Evolutionary conservation across 2,329 filamentous ascomycete species (phyloP), one percentile per base, ranked within the genome.

Genomic region (Zymoseptoria crescenta): DNA sequence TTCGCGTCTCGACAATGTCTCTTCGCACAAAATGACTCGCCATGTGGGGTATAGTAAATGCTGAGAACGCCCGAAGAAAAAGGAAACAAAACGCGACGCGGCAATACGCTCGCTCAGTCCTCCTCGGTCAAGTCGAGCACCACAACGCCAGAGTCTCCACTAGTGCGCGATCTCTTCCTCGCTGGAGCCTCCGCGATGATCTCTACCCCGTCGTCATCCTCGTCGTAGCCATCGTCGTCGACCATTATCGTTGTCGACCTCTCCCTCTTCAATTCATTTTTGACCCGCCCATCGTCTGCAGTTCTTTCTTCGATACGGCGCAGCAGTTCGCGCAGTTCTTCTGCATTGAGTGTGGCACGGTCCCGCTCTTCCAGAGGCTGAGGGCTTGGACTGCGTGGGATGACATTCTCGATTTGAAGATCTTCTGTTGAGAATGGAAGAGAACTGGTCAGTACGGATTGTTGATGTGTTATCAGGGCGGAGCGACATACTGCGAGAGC

Each of bases 391-490:
- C 55, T 62, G 4, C 68, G 63, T 5, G 60, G 57, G 30, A 71
- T 64, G 55, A 70, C 61, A 45, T 64, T 62, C 56, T 70, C 69
- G 51, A 68, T 63, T 45, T 69, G 64, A 1, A 71, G 67, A 24
- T 70, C 69, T 20, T 55, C 67, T 70, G 29, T 57, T 29, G 57
- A 30, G 21, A 30, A 8, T 8, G 8, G 8, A 30, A 24, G 4
- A 24, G 4, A 4, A 24, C 8, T 9, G 2, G 52, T 62, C 27
- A 60, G 59, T 20, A 20, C n/a, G n/a, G n/a, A n/a, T n/a, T n/a
- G n/a, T n/a, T n/a, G n/a, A n/a, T n/a, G n/a, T n/a, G n/a, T n/a
- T n/a, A n/a, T n/a, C n/a, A n/a, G n/a, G n/a, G 21, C 16, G 30
- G 21, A 16, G 7, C 57, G 13, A 57, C 67, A 24, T 62, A 70